These are phyloP conservation scores for Mortierella sp. DNA, from an alignment of 371 early-diverging fungal genomes.

Conservation along the genomic window DNA sequence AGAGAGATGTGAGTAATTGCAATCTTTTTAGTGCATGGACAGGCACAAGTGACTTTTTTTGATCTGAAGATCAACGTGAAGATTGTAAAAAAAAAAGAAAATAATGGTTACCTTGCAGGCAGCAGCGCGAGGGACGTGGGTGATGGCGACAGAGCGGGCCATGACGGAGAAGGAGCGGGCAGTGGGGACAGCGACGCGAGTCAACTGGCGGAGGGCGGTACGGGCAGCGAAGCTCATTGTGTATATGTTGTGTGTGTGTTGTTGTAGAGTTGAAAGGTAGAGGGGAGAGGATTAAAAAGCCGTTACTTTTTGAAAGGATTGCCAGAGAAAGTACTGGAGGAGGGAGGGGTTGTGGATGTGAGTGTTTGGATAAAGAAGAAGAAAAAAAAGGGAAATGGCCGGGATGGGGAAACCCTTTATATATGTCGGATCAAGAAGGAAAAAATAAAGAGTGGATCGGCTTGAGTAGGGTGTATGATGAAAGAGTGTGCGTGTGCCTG, in stretches of 20 bases:
- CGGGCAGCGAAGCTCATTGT: constrained; percentile 58
- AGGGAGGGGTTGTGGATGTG: constrained; percentile 1
- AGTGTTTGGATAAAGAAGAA: constrained; percentile 9
- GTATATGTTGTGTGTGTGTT: constrained; percentile 20
- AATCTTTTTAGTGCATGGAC: constrained; percentile 6
- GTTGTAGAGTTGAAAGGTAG: neutral
- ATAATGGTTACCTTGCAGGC: constrained; percentile 46
- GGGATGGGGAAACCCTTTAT: constrained; percentile 11
- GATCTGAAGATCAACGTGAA: neutral
- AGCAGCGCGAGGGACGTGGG: constrained; percentile 53
- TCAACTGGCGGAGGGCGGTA: constrained; percentile 56
- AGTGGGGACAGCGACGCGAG: constrained; percentile 57
- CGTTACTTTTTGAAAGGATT: neutral
- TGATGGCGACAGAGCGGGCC: constrained; percentile 52
- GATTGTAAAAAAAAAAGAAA: neutral
- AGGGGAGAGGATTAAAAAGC: constrained; percentile 10
- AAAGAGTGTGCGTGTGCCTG: too few relatives aligned
- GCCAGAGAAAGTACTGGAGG: constrained; percentile 3
- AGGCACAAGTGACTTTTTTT: neutral
- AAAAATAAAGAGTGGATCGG: neutral
- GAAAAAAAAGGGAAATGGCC: constrained; percentile 19
- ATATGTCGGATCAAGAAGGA: constrained; percentile 7
- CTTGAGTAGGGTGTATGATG: neutral
- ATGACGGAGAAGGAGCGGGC: constrained; percentile 57
- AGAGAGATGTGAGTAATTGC: constrained; percentile 16